These are phyloP conservation scores for Hyphopichia wangnamkhiaoensis DNA, from an alignment of 1,139 yeast genomes.

Conservation along the genomic window DNA sequence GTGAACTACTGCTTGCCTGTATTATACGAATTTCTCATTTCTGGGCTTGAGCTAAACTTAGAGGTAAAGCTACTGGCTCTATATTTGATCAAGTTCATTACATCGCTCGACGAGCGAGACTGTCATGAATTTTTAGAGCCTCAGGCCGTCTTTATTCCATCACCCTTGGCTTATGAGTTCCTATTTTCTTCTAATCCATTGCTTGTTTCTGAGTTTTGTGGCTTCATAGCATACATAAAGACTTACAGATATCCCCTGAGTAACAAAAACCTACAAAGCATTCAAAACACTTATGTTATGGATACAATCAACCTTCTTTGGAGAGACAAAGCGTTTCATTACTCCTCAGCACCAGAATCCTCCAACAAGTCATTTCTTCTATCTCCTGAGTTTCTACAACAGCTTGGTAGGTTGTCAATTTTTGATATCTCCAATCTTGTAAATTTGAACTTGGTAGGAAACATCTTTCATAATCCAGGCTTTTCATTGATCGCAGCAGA, in stretches of 20 bases:
- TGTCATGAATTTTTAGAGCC: constrained; percentile 6
- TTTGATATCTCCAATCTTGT: constrained; percentile 24
- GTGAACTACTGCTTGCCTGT: constrained; percentile 10
- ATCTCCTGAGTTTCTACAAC: constrained; percentile 34
- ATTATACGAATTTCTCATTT: constrained; percentile 9
- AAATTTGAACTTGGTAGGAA: constrained; percentile 40
- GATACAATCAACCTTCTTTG: constrained; percentile 64
- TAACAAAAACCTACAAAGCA: constrained; percentile 24
- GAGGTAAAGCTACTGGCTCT: constrained; percentile 9
- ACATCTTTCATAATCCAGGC: constrained; percentile 56
- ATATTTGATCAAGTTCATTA: constrained; percentile 12
- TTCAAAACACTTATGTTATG: constrained; percentile 57
- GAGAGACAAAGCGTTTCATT: constrained; percentile 45
- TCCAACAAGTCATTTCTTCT: constrained; percentile 43
- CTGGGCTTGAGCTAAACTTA: constrained; percentile 3
- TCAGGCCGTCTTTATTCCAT: constrained; percentile 33
- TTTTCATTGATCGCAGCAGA: constrained; percentile 49
- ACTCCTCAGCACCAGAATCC: constrained; percentile 15
- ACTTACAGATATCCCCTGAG: constrained; percentile 17
- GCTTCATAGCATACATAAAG: constrained; percentile 49
- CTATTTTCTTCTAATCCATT: constrained; percentile 43
- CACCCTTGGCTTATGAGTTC: constrained; percentile 35
- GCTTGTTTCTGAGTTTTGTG: constrained; percentile 49
- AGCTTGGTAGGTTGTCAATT: constrained; percentile 35
- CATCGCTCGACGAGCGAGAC: constrained; percentile 8